Percentiles rank a stretch among this genome's conserved stretches.
Evolutionary conservation across 139 green algal species (phyloP).

Genomic region (Gonium pectorale): DNA sequence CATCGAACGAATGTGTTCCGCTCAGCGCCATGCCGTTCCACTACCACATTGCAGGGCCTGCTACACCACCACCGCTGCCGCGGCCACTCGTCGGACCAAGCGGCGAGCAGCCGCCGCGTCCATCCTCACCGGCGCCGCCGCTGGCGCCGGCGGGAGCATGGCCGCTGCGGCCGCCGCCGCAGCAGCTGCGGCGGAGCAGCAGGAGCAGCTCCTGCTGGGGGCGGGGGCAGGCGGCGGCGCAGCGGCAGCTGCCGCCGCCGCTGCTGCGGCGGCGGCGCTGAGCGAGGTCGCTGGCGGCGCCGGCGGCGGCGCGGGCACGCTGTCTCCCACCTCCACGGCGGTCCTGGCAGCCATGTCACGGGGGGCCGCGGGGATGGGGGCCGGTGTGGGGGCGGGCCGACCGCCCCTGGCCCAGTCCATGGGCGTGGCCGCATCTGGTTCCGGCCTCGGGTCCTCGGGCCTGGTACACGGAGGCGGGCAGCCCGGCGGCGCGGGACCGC

Average conservation of each 20-base stretch:
- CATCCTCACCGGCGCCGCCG: too few relatives aligned
- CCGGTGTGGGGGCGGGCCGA: neutral
- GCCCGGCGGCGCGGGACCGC: neutral
- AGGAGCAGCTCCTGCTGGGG: slow-evolving; percentile 28
- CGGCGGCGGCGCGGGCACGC: too few relatives aligned
- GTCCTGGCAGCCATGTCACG: neutral
- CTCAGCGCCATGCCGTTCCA: too few relatives aligned
- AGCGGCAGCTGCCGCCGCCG: neutral
- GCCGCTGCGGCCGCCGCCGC: neutral
- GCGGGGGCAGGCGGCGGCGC: slow-evolving; percentile 22
- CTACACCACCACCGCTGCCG: slow-evolving; percentile 42
- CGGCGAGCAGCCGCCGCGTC: neutral
- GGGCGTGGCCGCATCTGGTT: too few relatives aligned
- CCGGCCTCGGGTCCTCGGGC: too few relatives aligned
- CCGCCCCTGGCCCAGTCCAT: neutral
- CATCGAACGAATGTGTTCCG: too few relatives aligned
- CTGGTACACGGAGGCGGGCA: too few relatives aligned
- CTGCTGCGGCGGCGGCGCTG: neutral
- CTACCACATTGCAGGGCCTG: too few relatives aligned
- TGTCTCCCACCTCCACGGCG: neutral
- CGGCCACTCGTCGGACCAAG: neutral
- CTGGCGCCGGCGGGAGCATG: neutral
- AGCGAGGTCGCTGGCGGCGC: neutral
- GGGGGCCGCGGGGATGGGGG: neutral
- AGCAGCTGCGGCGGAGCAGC: neutral